Evolutionary conservation across 2,329 filamentous ascomycete genomes (phyloP).

Genomic region (Alternaria panax): DNA sequence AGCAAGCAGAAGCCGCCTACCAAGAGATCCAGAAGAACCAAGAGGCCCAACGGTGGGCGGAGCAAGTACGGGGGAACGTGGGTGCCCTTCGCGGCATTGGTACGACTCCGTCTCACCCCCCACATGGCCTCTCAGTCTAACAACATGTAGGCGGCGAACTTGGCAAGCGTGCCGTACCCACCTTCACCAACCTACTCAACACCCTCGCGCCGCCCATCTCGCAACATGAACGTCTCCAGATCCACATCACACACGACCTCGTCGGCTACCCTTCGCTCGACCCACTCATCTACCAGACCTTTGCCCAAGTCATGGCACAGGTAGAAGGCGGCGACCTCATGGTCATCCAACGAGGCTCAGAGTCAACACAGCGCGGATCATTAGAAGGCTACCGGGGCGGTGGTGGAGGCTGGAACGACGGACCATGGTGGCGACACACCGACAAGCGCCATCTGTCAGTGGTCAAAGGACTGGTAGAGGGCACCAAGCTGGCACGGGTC

Average conservation of each 20-base stretch:
- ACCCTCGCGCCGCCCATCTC: slow-evolving; percentile 96
- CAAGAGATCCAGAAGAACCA: slow-evolving; percentile 97
- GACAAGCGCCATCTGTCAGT: slow-evolving; percentile 77
- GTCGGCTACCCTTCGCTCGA: slow-evolving; percentile 94
- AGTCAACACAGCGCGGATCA: slow-evolving; percentile 74
- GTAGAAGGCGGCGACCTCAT: slow-evolving; percentile 95
- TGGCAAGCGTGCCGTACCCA: slow-evolving; percentile 77
- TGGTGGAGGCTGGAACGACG: slow-evolving; percentile 82
- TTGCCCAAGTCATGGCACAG: slow-evolving; percentile 97
- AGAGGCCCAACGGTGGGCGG: slow-evolving; percentile 94
- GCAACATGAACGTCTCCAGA: slow-evolving; percentile 93
- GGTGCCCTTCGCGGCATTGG: slow-evolving; percentile 77
- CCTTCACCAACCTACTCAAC: slow-evolving; percentile 92
- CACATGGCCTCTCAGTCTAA: slow-evolving; percentile 17
- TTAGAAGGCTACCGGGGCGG: slow-evolving; percentile 65
- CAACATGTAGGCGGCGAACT: slow-evolving; percentile 73
- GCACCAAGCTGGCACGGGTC: slow-evolving; percentile 88
- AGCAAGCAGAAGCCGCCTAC: slow-evolving; percentile 90
- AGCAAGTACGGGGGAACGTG: slow-evolving; percentile 90
- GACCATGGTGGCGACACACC: slow-evolving; percentile 90
- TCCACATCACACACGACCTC: slow-evolving; percentile 96
- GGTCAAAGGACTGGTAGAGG: slow-evolving; percentile 82
- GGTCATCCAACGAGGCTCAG: slow-evolving; percentile 91
- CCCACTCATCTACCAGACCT: slow-evolving; percentile 88
- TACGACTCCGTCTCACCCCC: slow-evolving; percentile 51